Conservation (phyloP, 306 rosid genomes). For the Betula pendula region DNA sequence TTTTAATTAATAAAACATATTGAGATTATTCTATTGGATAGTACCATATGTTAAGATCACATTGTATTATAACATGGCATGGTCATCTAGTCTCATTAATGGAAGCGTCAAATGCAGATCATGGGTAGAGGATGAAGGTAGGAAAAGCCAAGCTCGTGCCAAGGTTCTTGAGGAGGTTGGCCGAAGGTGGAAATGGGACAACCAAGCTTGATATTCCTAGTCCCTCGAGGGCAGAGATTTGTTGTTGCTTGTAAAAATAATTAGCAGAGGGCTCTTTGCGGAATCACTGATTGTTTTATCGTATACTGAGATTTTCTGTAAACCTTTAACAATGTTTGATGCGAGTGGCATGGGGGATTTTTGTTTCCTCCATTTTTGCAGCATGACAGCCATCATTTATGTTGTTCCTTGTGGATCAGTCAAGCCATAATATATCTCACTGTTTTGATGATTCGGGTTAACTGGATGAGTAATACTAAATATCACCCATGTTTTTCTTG, state of each 20-base stretch:
- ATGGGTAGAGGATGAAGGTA: conserved; percentile 99
- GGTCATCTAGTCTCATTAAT: conserved; percentile 23
- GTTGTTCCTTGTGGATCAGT: background rate
- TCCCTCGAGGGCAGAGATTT: conserved; percentile 26
- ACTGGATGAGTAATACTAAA: no score
- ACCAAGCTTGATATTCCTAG: conserved; percentile 41
- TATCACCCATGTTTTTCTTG: no score
- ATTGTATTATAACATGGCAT: conserved; percentile 8
- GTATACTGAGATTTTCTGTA: conserved; percentile 20
- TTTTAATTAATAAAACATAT: background rate
- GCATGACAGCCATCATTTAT: conserved; percentile 3
- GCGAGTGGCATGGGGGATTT: conserved; percentile 7
- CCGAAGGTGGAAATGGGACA: conserved; percentile 88
- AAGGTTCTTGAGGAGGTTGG: conserved; percentile 88
- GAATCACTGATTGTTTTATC: conserved; percentile 12
- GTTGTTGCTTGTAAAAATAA: conserved; percentile 7
- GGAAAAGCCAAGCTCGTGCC: conserved; percentile 79
- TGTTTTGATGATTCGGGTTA: no score
- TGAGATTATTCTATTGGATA: background rate
- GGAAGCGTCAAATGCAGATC: conserved; percentile 59
- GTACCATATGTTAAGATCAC: conserved; percentile 5
- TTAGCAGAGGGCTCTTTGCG: conserved; percentile 19
- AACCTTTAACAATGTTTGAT: conserved; percentile 3
- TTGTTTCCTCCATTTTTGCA: conserved; percentile 1
- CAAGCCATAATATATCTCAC: no score